Percentiles rank a stretch among this genome's conserved stretches.
phyloP scores from a whole-genome alignment of 345 rosid species.

The Hirschfeldia incana region DNA sequence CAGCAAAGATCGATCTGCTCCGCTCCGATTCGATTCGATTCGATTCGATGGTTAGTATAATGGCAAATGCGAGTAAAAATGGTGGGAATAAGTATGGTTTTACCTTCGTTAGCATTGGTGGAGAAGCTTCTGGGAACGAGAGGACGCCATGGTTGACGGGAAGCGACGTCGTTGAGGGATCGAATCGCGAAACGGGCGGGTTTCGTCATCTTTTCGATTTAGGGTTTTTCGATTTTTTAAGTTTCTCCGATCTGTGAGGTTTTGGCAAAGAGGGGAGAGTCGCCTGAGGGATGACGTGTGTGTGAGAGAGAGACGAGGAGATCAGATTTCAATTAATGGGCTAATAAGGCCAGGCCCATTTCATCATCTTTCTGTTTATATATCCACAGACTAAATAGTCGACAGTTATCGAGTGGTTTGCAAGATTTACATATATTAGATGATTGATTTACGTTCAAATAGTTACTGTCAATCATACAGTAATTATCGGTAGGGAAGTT shows the following conservation, averaged over 20 bases:
- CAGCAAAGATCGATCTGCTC: slow-evolving; percentile 3
- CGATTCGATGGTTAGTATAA: slow-evolving; percentile 1
- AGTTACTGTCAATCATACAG: background rate
- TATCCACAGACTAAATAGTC: background rate
- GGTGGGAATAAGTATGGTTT: background rate
- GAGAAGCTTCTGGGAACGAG: slow-evolving; percentile 37
- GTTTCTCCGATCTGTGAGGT: slow-evolving; percentile 38
- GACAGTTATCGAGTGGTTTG: background rate
- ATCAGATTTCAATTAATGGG: slow-evolving; percentile 1
- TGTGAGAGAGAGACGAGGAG: background rate
- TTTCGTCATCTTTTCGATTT: slow-evolving; percentile 37
- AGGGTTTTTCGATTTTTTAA: slow-evolving; percentile 27
- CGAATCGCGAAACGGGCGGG: slow-evolving; percentile 38
- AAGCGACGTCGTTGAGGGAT: slow-evolving; percentile 27
- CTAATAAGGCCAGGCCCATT: background rate
- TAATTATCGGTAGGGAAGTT: background rate
- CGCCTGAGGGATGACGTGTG: background rate
- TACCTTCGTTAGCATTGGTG: slow-evolving; percentile 43
- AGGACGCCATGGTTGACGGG: slow-evolving; percentile 24
- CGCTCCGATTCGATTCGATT: background rate
- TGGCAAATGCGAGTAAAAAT: background rate
- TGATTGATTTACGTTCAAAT: background rate
- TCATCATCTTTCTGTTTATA: no score
- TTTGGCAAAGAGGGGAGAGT: slow-evolving; percentile 14
- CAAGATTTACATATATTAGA: background rate